Conservation (phyloP, 768 basidiomycete genomes). For the Tephrocybe sp. region DNA sequence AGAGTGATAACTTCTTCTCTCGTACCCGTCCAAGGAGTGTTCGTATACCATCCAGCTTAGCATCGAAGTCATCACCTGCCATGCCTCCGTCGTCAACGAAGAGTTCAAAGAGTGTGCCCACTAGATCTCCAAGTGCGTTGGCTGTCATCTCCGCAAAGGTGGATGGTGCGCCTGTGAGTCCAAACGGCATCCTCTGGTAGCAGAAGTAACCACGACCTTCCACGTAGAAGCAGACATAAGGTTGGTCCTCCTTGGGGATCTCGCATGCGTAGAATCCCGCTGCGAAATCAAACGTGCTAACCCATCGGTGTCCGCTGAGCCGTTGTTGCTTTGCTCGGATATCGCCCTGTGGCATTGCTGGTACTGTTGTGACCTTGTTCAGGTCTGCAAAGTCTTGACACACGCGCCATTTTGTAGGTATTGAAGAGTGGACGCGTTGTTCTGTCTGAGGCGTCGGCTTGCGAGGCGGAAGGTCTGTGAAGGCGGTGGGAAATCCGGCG, state of each 20-base stretch:
- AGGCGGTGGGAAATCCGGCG: conserved; percentile 18
- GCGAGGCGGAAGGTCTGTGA: conserved; percentile 21
- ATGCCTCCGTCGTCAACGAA: conserved; percentile 40
- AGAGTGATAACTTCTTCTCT: conserved; percentile 1
- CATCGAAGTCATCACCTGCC: conserved; percentile 30
- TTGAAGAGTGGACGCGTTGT: conserved; percentile 22
- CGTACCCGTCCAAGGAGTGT: conserved; percentile 25
- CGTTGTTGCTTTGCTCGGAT: conserved; percentile 35
- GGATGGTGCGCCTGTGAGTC: conserved; percentile 36
- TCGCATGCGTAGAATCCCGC: conserved; percentile 31
- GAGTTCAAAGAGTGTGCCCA: conserved; percentile 26
- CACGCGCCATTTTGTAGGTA: conserved; percentile 23
- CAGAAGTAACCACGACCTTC: conserved; percentile 31
- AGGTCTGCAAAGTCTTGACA: conserved; percentile 4
- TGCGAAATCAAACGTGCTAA: conserved; percentile 34
- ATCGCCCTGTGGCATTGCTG: conserved; percentile 33
- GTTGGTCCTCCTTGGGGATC: conserved; percentile 13
- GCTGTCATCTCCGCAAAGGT: conserved; percentile 30
- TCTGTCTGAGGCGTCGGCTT: background rate
- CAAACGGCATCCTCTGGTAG: conserved; percentile 14
- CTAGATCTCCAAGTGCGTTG: conserved; percentile 19
- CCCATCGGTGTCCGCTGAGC: conserved; percentile 33
- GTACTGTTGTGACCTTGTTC: conserved; percentile 18
- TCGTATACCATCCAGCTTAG: conserved; percentile 15
- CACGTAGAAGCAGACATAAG: conserved; percentile 32